phyloP scores from a whole-genome alignment of 2,329 filamentous ascomycete species.

The Fusarium sp. region DNA sequence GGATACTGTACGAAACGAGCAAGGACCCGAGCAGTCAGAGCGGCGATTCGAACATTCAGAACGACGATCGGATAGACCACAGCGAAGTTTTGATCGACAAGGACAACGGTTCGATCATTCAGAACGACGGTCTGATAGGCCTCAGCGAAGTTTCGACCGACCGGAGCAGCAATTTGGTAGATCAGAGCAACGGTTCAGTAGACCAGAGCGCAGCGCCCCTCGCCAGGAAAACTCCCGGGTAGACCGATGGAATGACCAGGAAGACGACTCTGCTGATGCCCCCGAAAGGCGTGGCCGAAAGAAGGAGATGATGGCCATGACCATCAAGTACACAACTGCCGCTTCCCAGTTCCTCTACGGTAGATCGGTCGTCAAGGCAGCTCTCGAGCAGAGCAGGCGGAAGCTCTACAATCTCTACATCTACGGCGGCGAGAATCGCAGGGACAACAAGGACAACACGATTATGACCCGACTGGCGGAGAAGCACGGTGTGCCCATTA shows the following conservation, averaged over 20 bases:
- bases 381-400: slow-evolving; percentile 72
- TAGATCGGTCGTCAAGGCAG: slow-evolving; percentile 80
- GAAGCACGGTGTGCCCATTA: slow-evolving; percentile 63
- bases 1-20: slow-evolving; percentile 4
- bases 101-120: not conserved
- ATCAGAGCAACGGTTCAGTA: slow-evolving; percentile 1
- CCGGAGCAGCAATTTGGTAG: not conserved
- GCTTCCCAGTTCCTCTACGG: slow-evolving; percentile 95
- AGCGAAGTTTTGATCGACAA: slow-evolving; percentile 3
- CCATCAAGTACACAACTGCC: slow-evolving; percentile 75
- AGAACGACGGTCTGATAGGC: slow-evolving; percentile 14
- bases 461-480: slow-evolving; percentile 60
- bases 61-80: not conserved
- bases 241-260: slow-evolving; percentile 25
- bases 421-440: slow-evolving; percentile 68
- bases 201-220: slow-evolving; percentile 7
- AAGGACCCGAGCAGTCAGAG: not conserved
- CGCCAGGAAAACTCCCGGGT: slow-evolving; percentile 17
- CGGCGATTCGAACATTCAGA: slow-evolving; percentile 12
- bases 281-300: slow-evolving; percentile 37
- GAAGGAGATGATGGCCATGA: slow-evolving; percentile 52
- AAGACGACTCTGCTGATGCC: slow-evolving; percentile 3
- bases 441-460: slow-evolving; percentile 59
- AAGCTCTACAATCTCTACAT: slow-evolving; percentile 88
- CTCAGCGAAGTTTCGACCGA: slow-evolving; percentile 15